Evolutionary conservation across 805 yeast species (phyloP).

Genomic region (Metschnikowia shivogae): DNA sequence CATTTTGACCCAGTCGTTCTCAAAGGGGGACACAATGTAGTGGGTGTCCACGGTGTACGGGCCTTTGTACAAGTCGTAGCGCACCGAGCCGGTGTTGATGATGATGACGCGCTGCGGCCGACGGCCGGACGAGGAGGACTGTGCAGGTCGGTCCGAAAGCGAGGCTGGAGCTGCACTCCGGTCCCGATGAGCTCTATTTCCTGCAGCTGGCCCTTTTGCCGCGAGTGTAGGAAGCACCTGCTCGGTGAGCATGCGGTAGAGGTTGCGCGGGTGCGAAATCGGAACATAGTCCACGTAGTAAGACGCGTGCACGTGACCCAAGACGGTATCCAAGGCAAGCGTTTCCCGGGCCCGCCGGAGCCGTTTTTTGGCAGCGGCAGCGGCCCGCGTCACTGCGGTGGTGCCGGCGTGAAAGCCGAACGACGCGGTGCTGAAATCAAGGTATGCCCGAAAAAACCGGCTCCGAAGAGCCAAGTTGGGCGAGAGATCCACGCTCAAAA

Average conservation of each 20-base stretch:
- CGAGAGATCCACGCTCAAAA: conserved; percentile 52
- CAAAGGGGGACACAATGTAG: conserved; percentile 81
- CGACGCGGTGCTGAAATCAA: conserved; percentile 76
- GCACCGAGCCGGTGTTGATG: conserved; percentile 81
- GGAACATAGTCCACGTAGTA: conserved; percentile 70
- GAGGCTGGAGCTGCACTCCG: conserved; percentile 1
- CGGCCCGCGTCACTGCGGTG: conserved; percentile 27
- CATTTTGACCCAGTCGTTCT: conserved; percentile 71
- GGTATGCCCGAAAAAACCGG: conserved; percentile 57
- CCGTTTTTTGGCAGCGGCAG: conserved; percentile 43
- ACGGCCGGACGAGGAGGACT: conserved; percentile 5
- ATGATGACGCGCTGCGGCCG: conserved; percentile 44
- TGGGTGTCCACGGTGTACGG: conserved; percentile 76
- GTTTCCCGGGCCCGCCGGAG: conserved; percentile 42
- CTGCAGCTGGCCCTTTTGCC: conserved; percentile 11
- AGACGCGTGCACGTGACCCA: conserved; percentile 62
- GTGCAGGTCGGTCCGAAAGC: no score
- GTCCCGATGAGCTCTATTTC: not conserved
- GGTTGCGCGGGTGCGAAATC: conserved; percentile 41
- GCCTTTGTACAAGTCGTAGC: conserved; percentile 84
- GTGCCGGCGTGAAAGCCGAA: conserved; percentile 68
- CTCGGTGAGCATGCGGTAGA: conserved; percentile 56
- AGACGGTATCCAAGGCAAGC: conserved; percentile 50
- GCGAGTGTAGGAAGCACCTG: conserved; percentile 49
- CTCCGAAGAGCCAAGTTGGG: conserved; percentile 9